Conservation (phyloP, 1,284 basidiomycete genomes). For the Vanrija sp. region DNA sequence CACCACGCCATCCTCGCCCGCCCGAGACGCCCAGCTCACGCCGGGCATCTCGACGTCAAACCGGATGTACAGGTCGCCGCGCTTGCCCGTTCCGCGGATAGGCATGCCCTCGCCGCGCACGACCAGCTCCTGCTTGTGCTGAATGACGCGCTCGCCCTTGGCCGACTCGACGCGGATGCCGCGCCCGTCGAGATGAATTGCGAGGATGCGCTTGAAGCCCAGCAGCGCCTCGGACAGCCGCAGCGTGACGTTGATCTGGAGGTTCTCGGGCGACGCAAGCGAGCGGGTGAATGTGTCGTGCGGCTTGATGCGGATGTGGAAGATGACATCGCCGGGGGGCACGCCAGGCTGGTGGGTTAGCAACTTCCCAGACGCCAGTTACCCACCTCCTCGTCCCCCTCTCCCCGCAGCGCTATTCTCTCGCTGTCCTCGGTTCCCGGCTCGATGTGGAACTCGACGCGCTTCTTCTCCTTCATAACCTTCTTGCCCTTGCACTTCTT, state of each 20-base stretch:
- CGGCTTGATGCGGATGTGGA: constrained; percentile 64
- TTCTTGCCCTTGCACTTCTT: constrained; percentile 92
- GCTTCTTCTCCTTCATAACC: constrained; percentile 79
- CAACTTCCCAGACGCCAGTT: not conserved
- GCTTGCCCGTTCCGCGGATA: constrained; percentile 59
- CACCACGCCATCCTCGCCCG: constrained; percentile 12
- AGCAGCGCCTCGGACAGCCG: constrained; percentile 88
- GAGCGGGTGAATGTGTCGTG: constrained; percentile 64
- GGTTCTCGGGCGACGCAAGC: constrained; percentile 23
- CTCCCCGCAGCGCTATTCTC: constrained; percentile 78
- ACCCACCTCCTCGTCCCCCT: constrained; percentile 81
- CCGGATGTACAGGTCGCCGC: constrained; percentile 75
- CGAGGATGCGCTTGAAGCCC: constrained; percentile 78
- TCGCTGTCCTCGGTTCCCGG: constrained; percentile 83
- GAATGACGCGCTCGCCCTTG: constrained; percentile 65
- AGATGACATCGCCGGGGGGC: constrained; percentile 82
- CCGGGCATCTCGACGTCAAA: constrained; percentile 73
- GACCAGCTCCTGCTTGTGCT: constrained; percentile 66
- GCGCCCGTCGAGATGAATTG: constrained; percentile 85
- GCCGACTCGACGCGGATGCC: constrained; percentile 72
- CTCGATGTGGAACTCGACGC: constrained; percentile 79
- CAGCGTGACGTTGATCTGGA: constrained; percentile 52
- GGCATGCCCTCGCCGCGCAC: constrained; percentile 85
- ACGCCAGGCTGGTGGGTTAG: constrained; percentile 60
- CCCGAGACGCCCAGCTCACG: constrained; percentile 36